Base-by-base conservation (phyloP, 164 flowering plant species). In the Tetrastigma voinierianum region DNA sequence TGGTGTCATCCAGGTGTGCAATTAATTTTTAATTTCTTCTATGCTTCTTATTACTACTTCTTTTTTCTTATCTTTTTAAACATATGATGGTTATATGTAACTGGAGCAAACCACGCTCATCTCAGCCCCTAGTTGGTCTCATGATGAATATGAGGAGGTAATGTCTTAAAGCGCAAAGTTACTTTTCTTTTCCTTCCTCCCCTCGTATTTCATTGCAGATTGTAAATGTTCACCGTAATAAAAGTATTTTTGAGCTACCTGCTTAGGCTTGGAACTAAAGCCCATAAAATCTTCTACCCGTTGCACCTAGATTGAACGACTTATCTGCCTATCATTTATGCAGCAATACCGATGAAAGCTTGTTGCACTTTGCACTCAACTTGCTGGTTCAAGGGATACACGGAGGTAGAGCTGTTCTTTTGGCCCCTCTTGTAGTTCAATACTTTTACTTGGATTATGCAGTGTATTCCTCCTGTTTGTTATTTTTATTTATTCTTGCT, bases 81-180 rank as follows among this genome's bases (percentile, higher is more conserved):
- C 3, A 18, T 72, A 40, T 63, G 32, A 32, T 76, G 51, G 51
- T 43, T 70, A 54, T 66, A 95, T n/a, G 99, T 55, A 59, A 84
- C 86, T 70, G 97, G 98, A 65, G 99, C 99, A 71, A 96, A 88
- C 60, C 99, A 60, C 94, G 99, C 44, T 96, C 99, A 63, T 93
- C 99, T 48, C 99, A 96, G 77, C 99, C 99, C 51, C 71, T 93
- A 67, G 91, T 96, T 82, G 99, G 99, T 70, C 86, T 95, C 56
- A 88, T 96, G 97, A 95, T 92, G 98, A 96, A 90, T 75, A 83
- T 86, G 81, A 86, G 99, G 71, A 96, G 97, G 99, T 96, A 85
- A 54, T 59, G 21, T 15, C 59, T 16, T n/a, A 46, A n/a, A 57
- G 14, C 51, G 48, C 48, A 25, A 32, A 19, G 8, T 46, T 25